Percentiles rank a stretch among this genome's conserved stretches.
These are phyloP conservation scores for Amauroascus verrucosus DNA, from an alignment of 2,329 filamentous ascomycete genomes.

Conservation along the genomic window DNA sequence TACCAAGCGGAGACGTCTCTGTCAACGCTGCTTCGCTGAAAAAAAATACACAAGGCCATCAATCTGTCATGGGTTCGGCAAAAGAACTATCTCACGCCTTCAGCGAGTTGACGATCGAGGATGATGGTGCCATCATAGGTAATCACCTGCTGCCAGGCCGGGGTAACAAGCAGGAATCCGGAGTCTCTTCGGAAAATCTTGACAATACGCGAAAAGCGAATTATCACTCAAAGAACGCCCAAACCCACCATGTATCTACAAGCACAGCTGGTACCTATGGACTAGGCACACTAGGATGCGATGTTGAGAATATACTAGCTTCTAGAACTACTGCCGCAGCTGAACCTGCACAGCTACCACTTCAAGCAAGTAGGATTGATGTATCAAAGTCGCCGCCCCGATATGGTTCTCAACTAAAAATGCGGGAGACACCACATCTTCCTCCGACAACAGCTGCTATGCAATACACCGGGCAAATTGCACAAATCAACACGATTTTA, in stretches of 20 bases:
- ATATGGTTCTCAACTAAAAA: constrained; percentile 10
- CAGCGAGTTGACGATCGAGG: neutral
- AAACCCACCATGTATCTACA: neutral
- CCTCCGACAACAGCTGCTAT: constrained; percentile 15
- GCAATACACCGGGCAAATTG: constrained; percentile 15
- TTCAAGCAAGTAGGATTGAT: neutral
- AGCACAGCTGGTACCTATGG: neutral
- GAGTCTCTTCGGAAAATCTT: neutral
- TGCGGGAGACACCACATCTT: constrained; percentile 13
- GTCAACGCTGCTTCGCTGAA: neutral
- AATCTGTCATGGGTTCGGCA: neutral
- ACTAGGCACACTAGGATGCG: neutral
- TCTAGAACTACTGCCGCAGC: too few species aligned
- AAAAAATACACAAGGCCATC: neutral
- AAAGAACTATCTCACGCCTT: neutral
- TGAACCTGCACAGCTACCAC: neutral
- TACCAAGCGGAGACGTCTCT: neutral
- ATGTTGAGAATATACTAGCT: neutral
- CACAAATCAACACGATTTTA: neutral
- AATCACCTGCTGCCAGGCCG: constrained; percentile 22
- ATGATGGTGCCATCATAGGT: constrained; percentile 16
- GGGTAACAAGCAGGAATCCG: neutral
- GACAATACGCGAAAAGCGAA: neutral
- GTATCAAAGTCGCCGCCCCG: neutral
- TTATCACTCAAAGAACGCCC: neutral